These are phyloP conservation scores for Alloascoidea hylecoeti DNA, from an alignment of 805 yeast genomes.

Conservation along the genomic window DNA sequence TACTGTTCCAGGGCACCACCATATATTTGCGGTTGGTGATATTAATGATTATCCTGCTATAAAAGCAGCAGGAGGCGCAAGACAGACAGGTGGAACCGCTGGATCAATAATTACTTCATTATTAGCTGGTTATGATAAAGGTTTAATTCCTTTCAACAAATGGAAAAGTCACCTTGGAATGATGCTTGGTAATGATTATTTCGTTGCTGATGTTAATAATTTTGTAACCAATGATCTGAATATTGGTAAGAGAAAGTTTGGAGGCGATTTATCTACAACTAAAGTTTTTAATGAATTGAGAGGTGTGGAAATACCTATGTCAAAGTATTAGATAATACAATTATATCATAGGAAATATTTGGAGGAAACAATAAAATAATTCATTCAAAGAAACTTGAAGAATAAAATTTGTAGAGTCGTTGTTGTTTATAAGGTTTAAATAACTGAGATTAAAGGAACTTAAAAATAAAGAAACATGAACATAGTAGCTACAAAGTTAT, in stretches of 20 bases:
- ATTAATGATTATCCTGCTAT: slow-evolving; percentile 20
- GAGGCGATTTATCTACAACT: slow-evolving; percentile 1
- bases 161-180: slow-evolving; percentile 1
- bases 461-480: too few relatives aligned
- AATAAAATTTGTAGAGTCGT: too few relatives aligned
- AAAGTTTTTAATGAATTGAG: too few relatives aligned
- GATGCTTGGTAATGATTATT: neutral
- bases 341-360: too few relatives aligned
- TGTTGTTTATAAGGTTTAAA: too few relatives aligned
- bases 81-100: neutral
- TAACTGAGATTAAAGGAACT: too few relatives aligned
- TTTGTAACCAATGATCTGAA: neutral
- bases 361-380: too few relatives aligned
- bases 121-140: neutral
- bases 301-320: too few relatives aligned
- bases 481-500: too few relatives aligned
- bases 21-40: slow-evolving; percentile 25
- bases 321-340: too few relatives aligned
- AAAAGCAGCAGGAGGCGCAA: slow-evolving; percentile 27
- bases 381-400: too few relatives aligned
- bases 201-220: neutral
- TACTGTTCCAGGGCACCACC: slow-evolving; percentile 11
- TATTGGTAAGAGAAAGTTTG: neutral
- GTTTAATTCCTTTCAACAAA: neutral
- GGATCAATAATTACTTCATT: neutral